Evolutionary conservation across 495 filamentous ascomycete species (phyloP), one percentile per base, ranked within the genome.

Genomic region (Letharia columbiana): DNA sequence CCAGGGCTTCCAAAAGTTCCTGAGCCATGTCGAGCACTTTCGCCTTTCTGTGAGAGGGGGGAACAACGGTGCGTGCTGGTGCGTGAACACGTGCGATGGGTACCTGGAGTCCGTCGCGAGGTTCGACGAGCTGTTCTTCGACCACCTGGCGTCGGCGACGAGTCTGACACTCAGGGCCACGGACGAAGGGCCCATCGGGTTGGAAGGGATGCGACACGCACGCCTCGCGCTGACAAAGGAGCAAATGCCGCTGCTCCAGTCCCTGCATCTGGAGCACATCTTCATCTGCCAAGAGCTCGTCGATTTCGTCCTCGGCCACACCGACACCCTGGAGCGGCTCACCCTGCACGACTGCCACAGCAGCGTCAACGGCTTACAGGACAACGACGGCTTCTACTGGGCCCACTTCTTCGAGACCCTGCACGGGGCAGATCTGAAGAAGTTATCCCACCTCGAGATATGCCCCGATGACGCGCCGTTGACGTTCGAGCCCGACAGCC

Each of bases 361-460:
- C 50, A 54, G 50, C n/a, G 23, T 31, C 11, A 28, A 40, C 4
- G 31, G n/a, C 58, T 31, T 40, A 28, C 37, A 33, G 20, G 41
- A 40, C 9, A 60, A 44, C 33, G 41, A 18, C n/a, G 42, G 18
- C 35, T 67, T 47, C 50, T 57, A 31, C 17, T 49, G 42, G 47
- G 64, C 61, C 35, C 67, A 62, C 37, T 60, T 62, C 12, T 61
- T 57, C 31, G 68, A 63, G 33, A 62, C 67, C 58, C 41, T 70
- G 35, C 61, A 37, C 18, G 52, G 45, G 35, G 50, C 65, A 13
- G 50, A 28, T 41, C 41, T 23, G n/a, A 49, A 33, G 23, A 11
- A 15, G 4, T 33, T 54, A 33, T 54, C 50, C 7, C 28, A 18
- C 15, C 23, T 54, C 50, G 50, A 54, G 28, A 54, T 54, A 4